Percentiles rank a stretch among this genome's conserved stretches.
phyloP scores from a whole-genome alignment of 768 basidiomycete genomes.

The Candolleomyces efflorescens region DNA sequence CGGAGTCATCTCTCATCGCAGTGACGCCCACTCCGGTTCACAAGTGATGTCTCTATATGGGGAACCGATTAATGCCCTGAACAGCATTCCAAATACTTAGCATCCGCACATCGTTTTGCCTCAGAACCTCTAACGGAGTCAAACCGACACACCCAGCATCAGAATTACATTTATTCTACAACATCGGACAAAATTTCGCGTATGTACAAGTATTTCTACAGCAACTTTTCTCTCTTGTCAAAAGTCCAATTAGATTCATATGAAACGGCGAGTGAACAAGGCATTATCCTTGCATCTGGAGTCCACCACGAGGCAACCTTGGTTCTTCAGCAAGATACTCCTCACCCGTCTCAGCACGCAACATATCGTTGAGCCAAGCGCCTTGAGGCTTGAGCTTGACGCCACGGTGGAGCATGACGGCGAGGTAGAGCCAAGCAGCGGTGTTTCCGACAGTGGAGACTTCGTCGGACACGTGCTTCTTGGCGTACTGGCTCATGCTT shows the following conservation, averaged over 20 bases:
- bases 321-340: conserved; percentile 65
- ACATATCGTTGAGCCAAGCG: conserved; percentile 80
- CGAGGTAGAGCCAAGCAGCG: conserved; percentile 57
- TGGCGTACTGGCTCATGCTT: conserved; percentile 61
- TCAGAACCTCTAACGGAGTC: neutral
- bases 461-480: conserved; percentile 78
- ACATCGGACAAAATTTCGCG: neutral
- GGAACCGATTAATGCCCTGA: neutral
- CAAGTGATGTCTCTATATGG: neutral
- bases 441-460: conserved; percentile 83
- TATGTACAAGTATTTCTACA: neutral
- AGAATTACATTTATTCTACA: neutral
- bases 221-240: neutral
- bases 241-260: no score
- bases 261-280: no score
- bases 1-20: conserved; percentile 5
- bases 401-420: conserved; percentile 76
- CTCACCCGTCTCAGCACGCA: conserved; percentile 73
- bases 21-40: neutral
- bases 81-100: no score
- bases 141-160: neutral
- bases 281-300: conserved; percentile 59
- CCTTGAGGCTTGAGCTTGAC: conserved; percentile 77
- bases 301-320: conserved; percentile 57
- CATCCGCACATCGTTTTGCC: neutral